A percentile compares a stretch with the other conserved stretches of the same genome.
Conservation (phyloP, 352 stramenopile genomes). For the Globisporangium apiculatum region DNA sequence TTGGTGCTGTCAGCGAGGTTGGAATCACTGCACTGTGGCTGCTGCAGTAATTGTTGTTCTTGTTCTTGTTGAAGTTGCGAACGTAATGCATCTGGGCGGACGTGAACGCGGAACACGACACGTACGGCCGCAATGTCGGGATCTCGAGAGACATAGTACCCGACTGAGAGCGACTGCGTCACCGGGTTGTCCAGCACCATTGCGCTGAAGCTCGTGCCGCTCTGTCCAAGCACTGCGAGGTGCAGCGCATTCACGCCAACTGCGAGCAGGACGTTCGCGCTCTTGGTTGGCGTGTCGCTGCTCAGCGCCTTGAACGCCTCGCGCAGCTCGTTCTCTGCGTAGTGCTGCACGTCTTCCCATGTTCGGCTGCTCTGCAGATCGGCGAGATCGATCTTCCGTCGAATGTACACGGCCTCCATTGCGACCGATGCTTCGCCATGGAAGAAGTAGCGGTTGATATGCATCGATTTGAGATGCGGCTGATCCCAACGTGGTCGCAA, state of each 20-base stretch:
- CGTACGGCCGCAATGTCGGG: constrained; percentile 9
- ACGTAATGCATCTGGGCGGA: neutral
- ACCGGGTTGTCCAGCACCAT: constrained; percentile 3
- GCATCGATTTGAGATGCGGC: neutral
- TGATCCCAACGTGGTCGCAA: constrained; percentile 13
- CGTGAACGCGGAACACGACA: constrained; percentile 10
- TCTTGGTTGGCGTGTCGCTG: neutral
- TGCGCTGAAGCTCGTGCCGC: constrained; percentile 4
- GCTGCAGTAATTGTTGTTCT: neutral
- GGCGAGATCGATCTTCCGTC: constrained; percentile 3
- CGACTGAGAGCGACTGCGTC: constrained; percentile 10
- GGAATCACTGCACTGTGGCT: neutral
- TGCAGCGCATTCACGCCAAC: constrained; percentile 12
- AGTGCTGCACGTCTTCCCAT: constrained; percentile 9
- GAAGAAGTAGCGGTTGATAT: constrained; percentile 8
- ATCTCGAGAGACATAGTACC: constrained; percentile 11
- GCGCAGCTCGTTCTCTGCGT: constrained; percentile 6
- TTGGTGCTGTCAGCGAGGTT: no score
- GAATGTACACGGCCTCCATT: constrained; percentile 11
- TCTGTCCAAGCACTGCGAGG: neutral
- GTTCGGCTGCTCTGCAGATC: constrained; percentile 7
- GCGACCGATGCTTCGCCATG: constrained; percentile 8
- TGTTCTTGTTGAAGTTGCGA: neutral
- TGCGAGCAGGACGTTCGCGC: constrained; percentile 3
- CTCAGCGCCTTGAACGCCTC: constrained; percentile 9